Conservation (phyloP, 208 protist genomes). For the Crithidia fasciculata region DNA sequence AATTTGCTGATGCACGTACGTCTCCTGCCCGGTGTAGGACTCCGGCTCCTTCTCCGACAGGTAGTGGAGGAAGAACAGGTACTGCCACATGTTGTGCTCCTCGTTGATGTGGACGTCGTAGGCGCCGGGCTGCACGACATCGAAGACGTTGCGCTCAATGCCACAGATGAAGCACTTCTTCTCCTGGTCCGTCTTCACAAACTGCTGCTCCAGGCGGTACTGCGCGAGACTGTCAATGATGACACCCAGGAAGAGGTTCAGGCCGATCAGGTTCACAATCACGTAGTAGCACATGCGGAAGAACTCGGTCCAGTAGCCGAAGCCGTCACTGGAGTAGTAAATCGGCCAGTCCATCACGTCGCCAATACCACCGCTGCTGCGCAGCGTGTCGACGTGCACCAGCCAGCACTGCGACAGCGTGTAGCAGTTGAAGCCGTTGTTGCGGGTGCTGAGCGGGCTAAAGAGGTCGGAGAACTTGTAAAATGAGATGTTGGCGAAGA, state of each 20-base stretch:
- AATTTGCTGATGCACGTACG: slow-evolving; percentile 67
- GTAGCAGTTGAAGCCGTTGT: slow-evolving; percentile 78
- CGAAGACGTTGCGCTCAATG: slow-evolving; percentile 81
- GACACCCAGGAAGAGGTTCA: slow-evolving; percentile 95
- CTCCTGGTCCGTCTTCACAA: slow-evolving; percentile 68
- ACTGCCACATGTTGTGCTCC: slow-evolving; percentile 97
- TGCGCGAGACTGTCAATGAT: slow-evolving; percentile 93
- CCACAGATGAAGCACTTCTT: slow-evolving; percentile 95
- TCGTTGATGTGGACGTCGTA: slow-evolving; percentile 85
- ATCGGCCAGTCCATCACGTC: slow-evolving; percentile 71
- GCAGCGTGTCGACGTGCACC: slow-evolving; percentile 77
- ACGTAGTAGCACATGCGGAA: slow-evolving; percentile 89
- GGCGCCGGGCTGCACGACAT: slow-evolving; percentile 66
- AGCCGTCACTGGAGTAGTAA: slow-evolving; percentile 51
- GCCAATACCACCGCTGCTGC: slow-evolving; percentile 76
- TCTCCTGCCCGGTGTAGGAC: slow-evolving; percentile 84
- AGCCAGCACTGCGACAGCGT: slow-evolving; percentile 79
- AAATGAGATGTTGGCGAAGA: slow-evolving; percentile 66
- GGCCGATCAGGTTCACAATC: slow-evolving; percentile 79
- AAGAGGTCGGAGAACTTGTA: slow-evolving; percentile 68
- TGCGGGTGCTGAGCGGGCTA: slow-evolving; percentile 39
- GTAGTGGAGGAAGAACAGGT: slow-evolving; percentile 93
- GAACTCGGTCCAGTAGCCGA: slow-evolving; percentile 89
- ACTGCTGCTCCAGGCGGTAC: slow-evolving; percentile 68
- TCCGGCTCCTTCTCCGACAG: slow-evolving; percentile 65